Percentiles rank a stretch among this genome's conserved stretches.
These are phyloP conservation scores for Pseudocercospora vitis DNA, from an alignment of 2,329 filamentous ascomycete species.

Conservation along the genomic window DNA sequence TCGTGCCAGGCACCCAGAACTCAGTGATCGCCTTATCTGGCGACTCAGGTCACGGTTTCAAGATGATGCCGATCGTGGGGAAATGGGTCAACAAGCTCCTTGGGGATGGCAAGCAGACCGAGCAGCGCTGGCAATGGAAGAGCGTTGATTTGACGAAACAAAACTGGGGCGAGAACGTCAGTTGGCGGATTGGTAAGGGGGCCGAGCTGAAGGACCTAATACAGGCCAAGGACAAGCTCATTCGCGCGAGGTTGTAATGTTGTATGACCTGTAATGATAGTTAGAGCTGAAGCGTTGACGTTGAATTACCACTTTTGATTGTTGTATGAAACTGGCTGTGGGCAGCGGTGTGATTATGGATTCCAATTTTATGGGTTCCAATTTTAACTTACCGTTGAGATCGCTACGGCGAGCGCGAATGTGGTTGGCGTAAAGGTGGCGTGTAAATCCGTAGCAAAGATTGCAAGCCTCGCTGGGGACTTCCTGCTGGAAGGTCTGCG, in stretches of 20 bases:
- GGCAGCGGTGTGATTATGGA: conserved; percentile 69
- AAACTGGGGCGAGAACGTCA: conserved; percentile 49
- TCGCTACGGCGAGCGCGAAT: conserved; percentile 54
- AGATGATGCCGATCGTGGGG: conserved; percentile 62
- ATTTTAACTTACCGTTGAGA: conserved; percentile 56
- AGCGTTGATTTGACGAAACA: conserved; percentile 33
- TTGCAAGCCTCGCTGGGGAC: conserved; percentile 60
- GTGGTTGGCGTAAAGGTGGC: conserved; percentile 67
- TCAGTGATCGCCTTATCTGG: conserved; percentile 56
- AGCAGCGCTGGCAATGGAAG: conserved; percentile 57
- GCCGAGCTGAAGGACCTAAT: conserved; percentile 30
- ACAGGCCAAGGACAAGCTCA: conserved; percentile 25
- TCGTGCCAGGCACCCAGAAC: conserved; percentile 51
- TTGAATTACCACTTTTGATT: conserved; percentile 55
- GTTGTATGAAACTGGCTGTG: conserved; percentile 67
- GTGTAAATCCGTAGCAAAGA: conserved; percentile 63
- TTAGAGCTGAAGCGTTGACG: not conserved
- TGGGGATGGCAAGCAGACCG: conserved; percentile 45
- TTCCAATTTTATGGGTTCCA: conserved; percentile 66
- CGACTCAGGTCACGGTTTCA: conserved; percentile 63
- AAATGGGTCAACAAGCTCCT: conserved; percentile 55
- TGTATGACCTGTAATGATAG: not conserved
- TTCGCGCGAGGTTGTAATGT: conserved; percentile 26
- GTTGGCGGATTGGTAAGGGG: conserved; percentile 48
- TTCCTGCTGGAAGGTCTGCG: conserved; percentile 56